A percentile compares a stretch with the other conserved stretches of the same genome.
These are phyloP conservation scores for Diaporthe humulicola DNA, from an alignment of 2,329 filamentous ascomycete species.

Conservation along the genomic window DNA sequence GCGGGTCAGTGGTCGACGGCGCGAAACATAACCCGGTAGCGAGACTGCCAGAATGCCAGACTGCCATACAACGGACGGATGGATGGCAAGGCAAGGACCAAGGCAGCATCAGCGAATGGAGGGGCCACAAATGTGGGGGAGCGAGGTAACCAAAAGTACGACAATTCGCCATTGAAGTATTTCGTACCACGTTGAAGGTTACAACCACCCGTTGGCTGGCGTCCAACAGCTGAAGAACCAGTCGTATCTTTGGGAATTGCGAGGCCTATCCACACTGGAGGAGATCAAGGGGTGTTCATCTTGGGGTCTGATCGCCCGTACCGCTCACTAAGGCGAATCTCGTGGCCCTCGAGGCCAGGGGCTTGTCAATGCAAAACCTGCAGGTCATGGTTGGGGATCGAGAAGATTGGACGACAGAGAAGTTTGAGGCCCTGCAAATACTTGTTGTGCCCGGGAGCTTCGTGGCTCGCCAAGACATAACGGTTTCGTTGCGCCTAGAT, in stretches of 20 bases:
- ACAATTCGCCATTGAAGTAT: slow-evolving; percentile 20
- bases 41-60: slow-evolving; percentile 17
- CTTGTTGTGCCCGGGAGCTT: slow-evolving; percentile 22
- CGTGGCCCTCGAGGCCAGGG: slow-evolving; percentile 13
- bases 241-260: slow-evolving; percentile 30
- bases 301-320: slow-evolving; percentile 23
- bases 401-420: slow-evolving; percentile 26
- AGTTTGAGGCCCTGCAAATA: slow-evolving; percentile 10
- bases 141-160: slow-evolving; percentile 6
- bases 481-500: slow-evolving; percentile 27
- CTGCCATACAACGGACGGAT: slow-evolving; percentile 24
- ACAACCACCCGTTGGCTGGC: slow-evolving; percentile 6
- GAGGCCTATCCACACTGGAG: slow-evolving; percentile 4
- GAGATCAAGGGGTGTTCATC: slow-evolving; percentile 29
- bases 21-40: slow-evolving; percentile 19
- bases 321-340: slow-evolving; percentile 6
- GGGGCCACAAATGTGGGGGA: slow-evolving; percentile 17
- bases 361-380: slow-evolving; percentile 31
- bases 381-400: slow-evolving; percentile 21
- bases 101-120: slow-evolving; percentile 5
- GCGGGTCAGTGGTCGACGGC: slow-evolving; percentile 22
- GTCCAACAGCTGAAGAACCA: slow-evolving; percentile 22
- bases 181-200: slow-evolving; percentile 9
- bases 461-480: slow-evolving; percentile 23
- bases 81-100: slow-evolving; percentile 18